Percentiles rank a stretch among this genome's conserved stretches.
phyloP scores from a whole-genome alignment of 2,329 filamentous ascomycete genomes.

The Cryphonectria radicalis region DNA sequence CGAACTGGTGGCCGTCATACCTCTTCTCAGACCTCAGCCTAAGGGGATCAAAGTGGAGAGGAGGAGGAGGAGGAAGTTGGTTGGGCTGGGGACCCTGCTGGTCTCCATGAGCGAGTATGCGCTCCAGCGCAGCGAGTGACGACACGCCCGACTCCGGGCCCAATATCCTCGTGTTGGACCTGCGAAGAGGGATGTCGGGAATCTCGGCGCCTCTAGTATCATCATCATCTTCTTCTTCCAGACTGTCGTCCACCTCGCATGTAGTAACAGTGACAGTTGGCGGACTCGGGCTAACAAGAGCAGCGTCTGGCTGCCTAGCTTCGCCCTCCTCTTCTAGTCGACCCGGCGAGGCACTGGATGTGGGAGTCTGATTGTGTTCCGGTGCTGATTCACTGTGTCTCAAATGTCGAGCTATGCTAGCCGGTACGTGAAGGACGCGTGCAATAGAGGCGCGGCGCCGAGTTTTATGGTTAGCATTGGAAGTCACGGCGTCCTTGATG shows the following conservation, averaged over 20 bases:
- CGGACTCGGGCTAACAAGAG: neutral
- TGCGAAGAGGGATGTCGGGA: constrained; percentile 29
- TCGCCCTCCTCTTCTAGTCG: constrained; percentile 12
- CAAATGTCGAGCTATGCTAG: constrained; percentile 18
- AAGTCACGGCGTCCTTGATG: constrained; percentile 2
- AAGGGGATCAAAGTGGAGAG: constrained; percentile 18
- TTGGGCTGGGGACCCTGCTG: constrained; percentile 6
- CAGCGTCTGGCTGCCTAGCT: neutral
- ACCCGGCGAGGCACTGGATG: neutral
- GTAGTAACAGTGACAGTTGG: constrained; percentile 2
- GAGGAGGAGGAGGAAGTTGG: neutral
- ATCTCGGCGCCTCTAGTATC: constrained; percentile 23
- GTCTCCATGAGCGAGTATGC: constrained; percentile 12
- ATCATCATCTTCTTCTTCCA: neutral
- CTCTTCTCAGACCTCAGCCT: constrained; percentile 20
- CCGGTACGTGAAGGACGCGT: constrained; percentile 27
- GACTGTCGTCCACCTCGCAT: constrained; percentile 1
- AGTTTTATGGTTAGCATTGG: constrained; percentile 17
- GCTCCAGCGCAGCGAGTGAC: constrained; percentile 15
- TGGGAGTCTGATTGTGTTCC: neutral
- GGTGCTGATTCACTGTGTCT: constrained; percentile 11
- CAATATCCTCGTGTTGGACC: constrained; percentile 14
- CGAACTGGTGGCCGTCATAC: constrained; percentile 13
- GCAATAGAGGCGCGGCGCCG: constrained; percentile 27
- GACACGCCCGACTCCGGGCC: constrained; percentile 13